Base-by-base conservation (phyloP, 2,329 filamentous ascomycete species). In the Stagonosporopsis rhizophila region DNA sequence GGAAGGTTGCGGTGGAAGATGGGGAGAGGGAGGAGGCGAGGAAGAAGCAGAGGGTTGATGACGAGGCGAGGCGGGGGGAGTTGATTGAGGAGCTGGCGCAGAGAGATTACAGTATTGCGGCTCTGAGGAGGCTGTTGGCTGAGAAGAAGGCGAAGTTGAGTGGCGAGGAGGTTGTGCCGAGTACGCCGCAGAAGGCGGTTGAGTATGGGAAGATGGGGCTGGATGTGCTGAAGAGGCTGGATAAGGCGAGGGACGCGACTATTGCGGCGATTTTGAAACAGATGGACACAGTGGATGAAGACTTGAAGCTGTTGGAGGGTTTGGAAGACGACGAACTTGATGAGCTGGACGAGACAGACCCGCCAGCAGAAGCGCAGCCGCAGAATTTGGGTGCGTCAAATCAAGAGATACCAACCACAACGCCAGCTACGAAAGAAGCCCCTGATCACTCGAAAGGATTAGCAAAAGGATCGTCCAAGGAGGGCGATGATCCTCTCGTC, bases 211-310 rank as follows among this genome's bases (percentile, higher is more conserved):
- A 48, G 17, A 77, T 82, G 78, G 60, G 70, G 1, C 53, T 81
- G 32, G 75, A 78, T 37, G 71, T 74, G 2, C 61, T 83, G 39
- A 67, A 62, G 45, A 75, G 72, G 41, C 62, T 81, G 25, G 80
- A 82, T 42, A 82, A 80, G 60, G 82, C 81, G 19, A 73, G 82
- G 42, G 83, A 85, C 71, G 80, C 80, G 7, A 84, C 81, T 0
- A 78, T 84, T 56, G 72, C 77, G 1, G 84, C 82, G 56, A 73
- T 85, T 38, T 65, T 85, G 50, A 82, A 81, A 63, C 74, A 82
- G 56, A 82, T 85, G 56, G 81, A 84, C 58, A 79, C 80, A 48
- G 75, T 78, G 1, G 83, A 85, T 52, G 73, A 74, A 57, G 66
- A 76, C 48, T 34, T 73, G 55, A 70, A 70, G 56, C 49, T 70